Conservation (phyloP, 441 rosid species). For the Eruca vesicaria region DNA sequence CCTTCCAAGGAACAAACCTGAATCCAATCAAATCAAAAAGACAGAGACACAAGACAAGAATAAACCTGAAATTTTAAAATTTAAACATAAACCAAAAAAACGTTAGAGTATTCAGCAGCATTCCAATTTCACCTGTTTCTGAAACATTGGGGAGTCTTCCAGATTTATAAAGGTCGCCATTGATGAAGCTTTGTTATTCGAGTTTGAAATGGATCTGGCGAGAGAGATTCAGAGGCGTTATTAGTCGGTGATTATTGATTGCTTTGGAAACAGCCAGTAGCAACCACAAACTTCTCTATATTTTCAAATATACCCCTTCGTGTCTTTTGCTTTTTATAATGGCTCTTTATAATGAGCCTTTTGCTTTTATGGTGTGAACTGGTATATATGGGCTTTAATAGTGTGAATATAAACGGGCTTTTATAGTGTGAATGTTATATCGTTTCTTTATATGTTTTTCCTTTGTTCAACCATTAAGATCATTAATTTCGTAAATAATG, state of each 20-base stretch:
- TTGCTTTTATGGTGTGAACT: background rate
- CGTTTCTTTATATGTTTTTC: no score
- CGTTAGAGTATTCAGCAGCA: background rate
- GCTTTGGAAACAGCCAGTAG: background rate
- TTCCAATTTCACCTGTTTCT: constrained; percentile 55
- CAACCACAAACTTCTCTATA: background rate
- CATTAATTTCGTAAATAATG: background rate
- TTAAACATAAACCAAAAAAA: background rate
- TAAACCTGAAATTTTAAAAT: background rate
- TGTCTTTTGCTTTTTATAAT: background rate
- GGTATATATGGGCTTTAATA: background rate
- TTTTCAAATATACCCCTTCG: background rate
- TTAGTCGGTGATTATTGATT: background rate
- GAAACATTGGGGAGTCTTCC: constrained; percentile 93
- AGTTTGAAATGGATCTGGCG: background rate
- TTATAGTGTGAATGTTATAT: background rate
- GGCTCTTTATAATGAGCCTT: background rate
- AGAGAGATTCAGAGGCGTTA: constrained; percentile 1
- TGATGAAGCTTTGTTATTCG: constrained; percentile 14
- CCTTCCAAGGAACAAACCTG: constrained; percentile 66
- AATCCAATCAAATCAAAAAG: background rate
- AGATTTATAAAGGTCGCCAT: constrained; percentile 71
- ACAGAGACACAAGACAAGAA: constrained; percentile 13
- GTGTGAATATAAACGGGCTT: background rate
- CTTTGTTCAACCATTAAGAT: no score